Evolutionary conservation across 208 protist species (phyloP).

Genomic region (Naegleria gruberi): DNA sequence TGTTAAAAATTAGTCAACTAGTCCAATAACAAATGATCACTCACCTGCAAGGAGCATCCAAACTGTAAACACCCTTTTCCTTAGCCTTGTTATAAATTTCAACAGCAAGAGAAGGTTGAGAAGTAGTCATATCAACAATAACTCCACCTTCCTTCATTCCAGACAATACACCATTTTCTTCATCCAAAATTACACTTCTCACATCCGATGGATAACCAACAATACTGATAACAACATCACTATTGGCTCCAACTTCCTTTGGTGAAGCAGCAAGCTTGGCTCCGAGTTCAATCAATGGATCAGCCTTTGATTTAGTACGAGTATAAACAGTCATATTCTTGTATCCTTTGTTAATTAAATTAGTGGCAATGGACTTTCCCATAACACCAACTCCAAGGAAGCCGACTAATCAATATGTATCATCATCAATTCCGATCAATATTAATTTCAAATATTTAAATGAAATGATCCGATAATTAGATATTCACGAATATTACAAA

Average conservation of each 20-base stretch:
- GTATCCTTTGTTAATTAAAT: conserved; percentile 76
- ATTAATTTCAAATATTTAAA: too few relatives aligned
- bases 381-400: conserved; percentile 57
- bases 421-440: too few relatives aligned
- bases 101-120: conserved; percentile 73
- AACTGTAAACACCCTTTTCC: conserved; percentile 55
- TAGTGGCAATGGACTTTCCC: conserved; percentile 75
- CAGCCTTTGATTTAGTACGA: conserved; percentile 65
- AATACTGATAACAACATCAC: conserved; percentile 81
- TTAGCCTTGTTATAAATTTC: conserved; percentile 63
- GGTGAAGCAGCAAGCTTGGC: conserved; percentile 56
- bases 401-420: too few relatives aligned
- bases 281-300: conserved; percentile 56
- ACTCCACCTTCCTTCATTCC: conserved; percentile 60
- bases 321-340: conserved; percentile 63
- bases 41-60: conserved; percentile 81
- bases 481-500: too few relatives aligned
- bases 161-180: conserved; percentile 58
- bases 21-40: not conserved
- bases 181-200: conserved; percentile 50
- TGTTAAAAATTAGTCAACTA: conserved; percentile 34
- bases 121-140: conserved; percentile 88
- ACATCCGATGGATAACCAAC: conserved; percentile 79
- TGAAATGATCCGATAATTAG: too few relatives aligned
- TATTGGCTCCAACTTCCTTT: conserved; percentile 59